Evolutionary conservation across 306 rosid genomes (phyloP), one percentile per base, ranked within the genome.

Genomic region (Castanopsis chinensis): DNA sequence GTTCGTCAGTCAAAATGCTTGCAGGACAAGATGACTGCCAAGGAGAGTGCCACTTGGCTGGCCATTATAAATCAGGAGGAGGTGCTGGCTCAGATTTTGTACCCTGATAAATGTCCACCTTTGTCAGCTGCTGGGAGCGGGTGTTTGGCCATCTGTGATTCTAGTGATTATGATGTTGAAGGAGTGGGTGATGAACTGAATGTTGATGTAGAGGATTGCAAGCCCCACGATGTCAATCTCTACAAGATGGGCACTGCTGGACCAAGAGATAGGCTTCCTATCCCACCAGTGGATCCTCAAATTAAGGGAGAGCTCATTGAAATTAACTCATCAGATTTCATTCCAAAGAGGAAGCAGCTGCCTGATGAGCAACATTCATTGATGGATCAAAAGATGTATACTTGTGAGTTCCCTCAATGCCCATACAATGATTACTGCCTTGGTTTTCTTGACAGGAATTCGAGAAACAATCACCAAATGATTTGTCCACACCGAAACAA

Each of bases 21-120:
- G 64, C 96, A 91, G 27, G 96, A 91, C 76, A 93, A 88, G 71
- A 85, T 93, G 86, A 89, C 89, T 25, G 89, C 96, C 0, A 93
- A 86, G 81, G 98, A 91, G 79, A 84, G 87, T 19, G 74, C 90
- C 14, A 88, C 87, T n/a, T 93, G 93, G 98, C 32, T 68, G 28
- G 93, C 90, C 51, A 78, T 91, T 10, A 49, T 93, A 10, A 78
- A 86, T 63, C 87, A 83, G 57, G 96, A 93, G 20, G 94, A 93
- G 49, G 67, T 57, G 15, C 4, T 88, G 68, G 96, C 94, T 20
- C 83, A 78, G 15, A 69, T 57, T 54, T 58, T 88, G 25, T 86
- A 79, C 73, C 92, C 92, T 23, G 86, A 86, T 67, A 70, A 68
- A 60, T 88, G 89, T 41, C 86, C 80, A 4, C 86, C 88, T 20